These are phyloP conservation scores for Yarrowia divulgata DNA, from an alignment of 805 yeast genomes.

Conservation along the genomic window DNA sequence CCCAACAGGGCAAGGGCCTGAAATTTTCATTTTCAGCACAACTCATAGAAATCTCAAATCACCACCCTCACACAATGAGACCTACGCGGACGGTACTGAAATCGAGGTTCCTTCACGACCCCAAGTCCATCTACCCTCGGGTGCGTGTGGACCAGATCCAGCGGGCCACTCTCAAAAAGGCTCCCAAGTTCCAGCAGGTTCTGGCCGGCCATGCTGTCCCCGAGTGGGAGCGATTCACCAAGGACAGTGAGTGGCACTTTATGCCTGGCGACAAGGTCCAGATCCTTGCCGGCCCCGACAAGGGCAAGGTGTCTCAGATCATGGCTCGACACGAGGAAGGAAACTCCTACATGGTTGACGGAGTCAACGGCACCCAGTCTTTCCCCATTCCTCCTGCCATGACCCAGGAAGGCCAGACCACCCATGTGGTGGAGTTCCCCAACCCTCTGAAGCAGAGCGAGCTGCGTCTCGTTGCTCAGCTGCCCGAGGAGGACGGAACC, in stretches of 20 bases:
- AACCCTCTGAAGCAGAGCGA: conserved; percentile 63
- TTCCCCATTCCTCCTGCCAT: conserved; percentile 72
- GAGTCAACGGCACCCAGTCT: conserved; percentile 69
- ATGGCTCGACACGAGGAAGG: conserved; percentile 64
- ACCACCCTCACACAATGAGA: conserved; percentile 36
- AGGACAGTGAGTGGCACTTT: conserved; percentile 64
- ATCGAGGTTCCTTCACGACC: conserved; percentile 35
- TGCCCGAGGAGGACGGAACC: conserved; percentile 68
- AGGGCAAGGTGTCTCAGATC: conserved; percentile 77
- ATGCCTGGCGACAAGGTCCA: conserved; percentile 81
- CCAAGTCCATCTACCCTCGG: conserved; percentile 41
- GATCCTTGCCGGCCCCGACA: conserved; percentile 69
- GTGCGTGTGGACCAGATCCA: conserved; percentile 43
- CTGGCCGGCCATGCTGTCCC: conserved; percentile 47
- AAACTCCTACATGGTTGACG: conserved; percentile 69
- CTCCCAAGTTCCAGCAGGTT: conserved; percentile 44
- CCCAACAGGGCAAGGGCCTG: conserved; percentile 39
- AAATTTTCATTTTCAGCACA: conserved; percentile 17
- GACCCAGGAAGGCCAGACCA: conserved; percentile 75
- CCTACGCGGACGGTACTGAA: conserved; percentile 28
- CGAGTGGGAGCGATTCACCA: conserved; percentile 52
- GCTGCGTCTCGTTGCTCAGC: conserved; percentile 78
- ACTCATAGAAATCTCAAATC: conserved; percentile 3
- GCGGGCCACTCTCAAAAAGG: conserved; percentile 41
- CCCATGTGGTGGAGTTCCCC: conserved; percentile 77